Evolutionary conservation across 2,329 filamentous ascomycete genomes (phyloP).

Genomic region (Botrytis fabae): DNA sequence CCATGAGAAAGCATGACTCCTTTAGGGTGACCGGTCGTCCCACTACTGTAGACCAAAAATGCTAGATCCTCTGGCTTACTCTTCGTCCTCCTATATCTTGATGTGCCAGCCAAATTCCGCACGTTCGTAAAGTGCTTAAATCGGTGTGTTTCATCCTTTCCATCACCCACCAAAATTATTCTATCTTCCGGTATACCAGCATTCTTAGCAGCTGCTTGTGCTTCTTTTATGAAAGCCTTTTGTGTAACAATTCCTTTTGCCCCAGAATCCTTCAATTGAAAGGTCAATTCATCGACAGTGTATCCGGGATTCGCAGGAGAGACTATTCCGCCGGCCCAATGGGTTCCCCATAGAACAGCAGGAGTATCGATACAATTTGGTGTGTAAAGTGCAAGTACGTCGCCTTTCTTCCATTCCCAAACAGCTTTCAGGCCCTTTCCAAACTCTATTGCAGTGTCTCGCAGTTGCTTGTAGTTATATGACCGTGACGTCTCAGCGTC

Average conservation of each 20-base stretch:
- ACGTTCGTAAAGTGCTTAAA: conserved; percentile 74
- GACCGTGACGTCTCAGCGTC: conserved; percentile 67
- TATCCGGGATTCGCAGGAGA: conserved; percentile 90
- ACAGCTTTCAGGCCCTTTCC: conserved; percentile 73
- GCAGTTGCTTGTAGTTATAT: conserved; percentile 72
- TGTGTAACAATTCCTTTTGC: conserved; percentile 79
- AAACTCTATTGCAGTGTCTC: conserved; percentile 68
- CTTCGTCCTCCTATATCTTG: conserved; percentile 59
- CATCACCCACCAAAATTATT: conserved; percentile 75
- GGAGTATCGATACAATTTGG: conserved; percentile 86
- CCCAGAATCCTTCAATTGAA: conserved; percentile 76
- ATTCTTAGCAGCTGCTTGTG: conserved; percentile 64
- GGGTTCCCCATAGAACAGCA: conserved; percentile 71
- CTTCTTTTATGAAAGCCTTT: conserved; percentile 61
- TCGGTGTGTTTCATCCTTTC: conserved; percentile 55
- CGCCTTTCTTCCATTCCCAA: conserved; percentile 79
- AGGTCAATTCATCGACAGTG: conserved; percentile 78
- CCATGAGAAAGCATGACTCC: conserved; percentile 83
- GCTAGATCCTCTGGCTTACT: conserved; percentile 73
- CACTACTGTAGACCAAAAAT: conserved; percentile 84
- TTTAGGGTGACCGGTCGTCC: conserved; percentile 89
- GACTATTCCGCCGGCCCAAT: conserved; percentile 79
- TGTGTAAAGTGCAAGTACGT: conserved; percentile 79
- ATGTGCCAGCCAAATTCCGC: conserved; percentile 60
- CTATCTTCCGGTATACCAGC: conserved; percentile 70